phyloP scores from a whole-genome alignment of 1,284 basidiomycete species.

The Gastroboletus turbinatus region DNA sequence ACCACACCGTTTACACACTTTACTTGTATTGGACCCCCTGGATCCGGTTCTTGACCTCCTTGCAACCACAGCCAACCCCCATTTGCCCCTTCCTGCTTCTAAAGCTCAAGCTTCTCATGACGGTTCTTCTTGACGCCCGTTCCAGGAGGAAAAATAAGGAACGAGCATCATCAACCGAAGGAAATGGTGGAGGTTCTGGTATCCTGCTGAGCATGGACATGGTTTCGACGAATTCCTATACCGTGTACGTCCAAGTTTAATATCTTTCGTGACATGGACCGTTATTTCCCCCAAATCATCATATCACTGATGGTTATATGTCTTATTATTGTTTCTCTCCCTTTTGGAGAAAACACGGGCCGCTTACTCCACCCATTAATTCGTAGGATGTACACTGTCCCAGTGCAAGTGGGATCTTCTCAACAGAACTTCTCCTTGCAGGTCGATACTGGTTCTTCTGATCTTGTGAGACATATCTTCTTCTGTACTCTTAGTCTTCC shows the following conservation, averaged over 20 bases:
- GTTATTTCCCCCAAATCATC: neutral
- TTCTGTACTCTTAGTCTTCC: neutral
- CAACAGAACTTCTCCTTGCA: constrained; percentile 57
- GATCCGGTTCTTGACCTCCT: neutral
- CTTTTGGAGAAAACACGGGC: neutral
- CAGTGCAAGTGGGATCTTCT: constrained; percentile 49
- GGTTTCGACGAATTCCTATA: constrained; percentile 47
- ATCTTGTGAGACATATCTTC: constrained; percentile 51
- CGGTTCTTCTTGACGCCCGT: constrained; percentile 3
- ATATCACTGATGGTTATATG: neutral
- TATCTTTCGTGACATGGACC: neutral
- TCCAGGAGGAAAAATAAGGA: constrained; percentile 16
- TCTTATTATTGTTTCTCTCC: neutral
- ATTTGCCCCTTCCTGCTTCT: neutral
- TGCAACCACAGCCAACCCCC: neutral
- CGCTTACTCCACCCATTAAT: neutral
- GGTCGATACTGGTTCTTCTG: constrained; percentile 75
- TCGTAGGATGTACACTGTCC: constrained; percentile 59
- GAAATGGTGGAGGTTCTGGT: constrained; percentile 44
- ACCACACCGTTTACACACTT: constrained; percentile 9
- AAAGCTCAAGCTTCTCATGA: constrained; percentile 10
- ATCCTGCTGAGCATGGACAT: constrained; percentile 53
- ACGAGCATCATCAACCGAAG: constrained; percentile 29
- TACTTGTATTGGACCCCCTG: neutral
- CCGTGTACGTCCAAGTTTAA: constrained; percentile 45